Evolutionary conservation across 495 filamentous ascomycete species (phyloP).

Genomic region (Hyaloscypha finlandica): DNA sequence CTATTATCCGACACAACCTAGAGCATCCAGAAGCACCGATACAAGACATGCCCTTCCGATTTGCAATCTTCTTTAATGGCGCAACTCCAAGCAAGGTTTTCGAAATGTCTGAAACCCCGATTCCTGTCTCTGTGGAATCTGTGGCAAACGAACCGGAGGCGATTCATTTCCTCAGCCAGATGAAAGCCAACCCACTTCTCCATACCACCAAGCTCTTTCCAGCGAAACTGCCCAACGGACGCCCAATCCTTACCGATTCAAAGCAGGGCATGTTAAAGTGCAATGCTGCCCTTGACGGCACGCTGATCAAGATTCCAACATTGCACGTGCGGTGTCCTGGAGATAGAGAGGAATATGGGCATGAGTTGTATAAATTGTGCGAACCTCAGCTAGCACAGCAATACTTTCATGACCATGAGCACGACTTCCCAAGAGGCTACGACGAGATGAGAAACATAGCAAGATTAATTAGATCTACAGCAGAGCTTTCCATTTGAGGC

Average conservation of each 20-base stretch:
- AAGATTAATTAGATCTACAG: slow-evolving; percentile 1
- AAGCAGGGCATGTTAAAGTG: slow-evolving; percentile 7
- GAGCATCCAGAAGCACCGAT: slow-evolving; percentile 4
- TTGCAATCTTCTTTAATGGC: slow-evolving; percentile 17
- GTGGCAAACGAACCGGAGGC: slow-evolving; percentile 5
- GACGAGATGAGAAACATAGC: slow-evolving; percentile 12
- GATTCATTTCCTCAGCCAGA: background rate
- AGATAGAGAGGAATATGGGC: slow-evolving; percentile 2
- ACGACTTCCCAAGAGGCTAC: slow-evolving; percentile 14
- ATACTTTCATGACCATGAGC: slow-evolving; percentile 6
- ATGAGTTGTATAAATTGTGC: slow-evolving; percentile 11
- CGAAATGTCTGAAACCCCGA: background rate
- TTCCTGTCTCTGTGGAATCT: background rate
- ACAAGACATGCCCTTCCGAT: slow-evolving; percentile 7
- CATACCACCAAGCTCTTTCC: background rate
- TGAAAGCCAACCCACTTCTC: slow-evolving; percentile 1
- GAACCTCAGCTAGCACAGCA: slow-evolving; percentile 4
- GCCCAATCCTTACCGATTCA: slow-evolving; percentile 1
- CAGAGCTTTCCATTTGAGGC: slow-evolving; percentile 4
- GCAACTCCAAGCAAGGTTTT: background rate
- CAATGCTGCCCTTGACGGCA: slow-evolving; percentile 7
- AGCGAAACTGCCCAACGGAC: background rate
- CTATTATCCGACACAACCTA: background rate
- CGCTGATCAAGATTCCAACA: slow-evolving; percentile 9
- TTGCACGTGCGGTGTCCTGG: slow-evolving; percentile 13